phyloP scores from a whole-genome alignment of 164 flowering plant genomes.

The Umbilicus rupestris region DNA sequence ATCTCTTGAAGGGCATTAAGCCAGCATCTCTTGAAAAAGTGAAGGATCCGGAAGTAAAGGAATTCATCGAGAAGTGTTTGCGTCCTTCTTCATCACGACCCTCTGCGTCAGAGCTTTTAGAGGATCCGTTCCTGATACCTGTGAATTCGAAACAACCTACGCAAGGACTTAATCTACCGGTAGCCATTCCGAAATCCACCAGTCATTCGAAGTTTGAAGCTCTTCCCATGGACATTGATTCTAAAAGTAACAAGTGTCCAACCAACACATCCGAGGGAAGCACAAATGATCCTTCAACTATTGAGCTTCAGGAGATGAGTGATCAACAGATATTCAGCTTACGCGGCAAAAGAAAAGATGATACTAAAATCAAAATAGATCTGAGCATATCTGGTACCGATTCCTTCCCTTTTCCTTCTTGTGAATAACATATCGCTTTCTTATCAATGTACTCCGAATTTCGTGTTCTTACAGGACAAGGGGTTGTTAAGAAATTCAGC shows the following conservation, averaged over 20 bases:
- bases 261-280: background rate
- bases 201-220: background rate
- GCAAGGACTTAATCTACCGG: background rate
- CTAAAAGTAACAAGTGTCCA: background rate
- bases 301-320: background rate
- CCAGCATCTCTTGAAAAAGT: constrained; percentile 63
- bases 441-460: background rate
- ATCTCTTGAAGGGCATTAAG: constrained; percentile 51
- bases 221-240: constrained; percentile 5
- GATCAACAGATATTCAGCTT: background rate
- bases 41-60: constrained; percentile 42
- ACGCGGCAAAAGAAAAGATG: background rate
- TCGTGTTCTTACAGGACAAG: background rate
- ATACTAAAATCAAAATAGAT: background rate
- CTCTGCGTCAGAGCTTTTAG: constrained; percentile 10
- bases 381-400: background rate
- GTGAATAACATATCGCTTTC: background rate
- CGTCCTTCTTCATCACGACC: constrained; percentile 13
- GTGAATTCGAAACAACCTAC: background rate
- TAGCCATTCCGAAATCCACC: background rate
- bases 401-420: background rate
- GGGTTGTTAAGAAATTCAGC: background rate
- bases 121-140: constrained; percentile 33
- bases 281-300: background rate
- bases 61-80: constrained; percentile 72